Conservation (phyloP, 306 rosid species). For the Crotalaria pallida region DNA sequence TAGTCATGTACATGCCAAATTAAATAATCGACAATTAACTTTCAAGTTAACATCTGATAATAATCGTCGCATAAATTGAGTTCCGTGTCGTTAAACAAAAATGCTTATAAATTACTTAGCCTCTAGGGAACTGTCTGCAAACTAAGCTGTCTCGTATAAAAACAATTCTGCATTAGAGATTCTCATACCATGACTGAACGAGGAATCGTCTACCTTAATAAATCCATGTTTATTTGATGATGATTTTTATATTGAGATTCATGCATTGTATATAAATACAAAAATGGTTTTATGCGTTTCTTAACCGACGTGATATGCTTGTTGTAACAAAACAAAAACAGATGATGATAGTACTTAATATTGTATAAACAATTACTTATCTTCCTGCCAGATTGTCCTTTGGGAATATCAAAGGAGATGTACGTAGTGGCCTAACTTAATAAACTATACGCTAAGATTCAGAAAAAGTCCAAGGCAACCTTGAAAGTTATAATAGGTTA, state of each 20-base stretch:
- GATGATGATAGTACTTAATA: no score
- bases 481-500: slow-evolving; percentile 3
- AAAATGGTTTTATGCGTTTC: slow-evolving; percentile 15
- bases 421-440: slow-evolving; percentile 16
- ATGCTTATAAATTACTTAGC: neutral
- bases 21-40: neutral
- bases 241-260: neutral
- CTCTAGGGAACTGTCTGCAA: slow-evolving; percentile 1
- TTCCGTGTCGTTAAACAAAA: neutral
- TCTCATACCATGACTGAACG: slow-evolving; percentile 15
- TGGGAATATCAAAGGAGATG: slow-evolving; percentile 37
- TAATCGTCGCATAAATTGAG: slow-evolving; percentile 1
- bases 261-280: neutral
- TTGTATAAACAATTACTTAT: slow-evolving; percentile 25
- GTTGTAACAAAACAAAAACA: neutral
- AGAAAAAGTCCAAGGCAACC: slow-evolving; percentile 39
- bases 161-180: slow-evolving; percentile 11
- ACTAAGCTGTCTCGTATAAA: slow-evolving; percentile 24
- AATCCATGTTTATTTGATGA: neutral
- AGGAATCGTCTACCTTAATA: slow-evolving; percentile 36
- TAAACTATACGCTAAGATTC: slow-evolving; percentile 10
- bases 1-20: neutral
- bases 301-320: slow-evolving; percentile 21
- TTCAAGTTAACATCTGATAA: neutral
- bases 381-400: slow-evolving; percentile 37